Conservation (phyloP, 768 basidiomycete genomes). For the Epithele typhae region DNA sequence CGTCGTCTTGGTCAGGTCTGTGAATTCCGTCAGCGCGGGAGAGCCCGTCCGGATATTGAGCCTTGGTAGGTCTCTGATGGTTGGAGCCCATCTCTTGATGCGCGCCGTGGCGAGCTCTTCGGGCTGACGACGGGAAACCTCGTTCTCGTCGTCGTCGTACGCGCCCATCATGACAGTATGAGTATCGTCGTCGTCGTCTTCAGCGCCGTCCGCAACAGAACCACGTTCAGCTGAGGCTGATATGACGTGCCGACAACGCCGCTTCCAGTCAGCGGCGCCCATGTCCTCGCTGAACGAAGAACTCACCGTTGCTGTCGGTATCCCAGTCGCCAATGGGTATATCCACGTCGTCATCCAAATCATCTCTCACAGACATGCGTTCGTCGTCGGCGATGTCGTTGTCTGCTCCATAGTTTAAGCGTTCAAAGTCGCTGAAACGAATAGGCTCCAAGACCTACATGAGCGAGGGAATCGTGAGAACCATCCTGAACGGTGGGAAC, state of each 20-base stretch:
- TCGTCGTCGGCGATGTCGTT: no score
- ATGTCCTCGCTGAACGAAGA: no score
- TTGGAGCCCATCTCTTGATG: no score
- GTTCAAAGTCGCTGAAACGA: background rate
- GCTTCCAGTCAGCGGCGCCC: no score
- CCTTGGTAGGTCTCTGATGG: no score
- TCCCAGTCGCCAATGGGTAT: background rate
- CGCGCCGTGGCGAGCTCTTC: no score
- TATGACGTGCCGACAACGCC: no score
- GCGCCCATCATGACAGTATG: background rate
- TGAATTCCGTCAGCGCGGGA: background rate
- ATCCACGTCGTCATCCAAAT: background rate
- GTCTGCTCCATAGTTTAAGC: no score
- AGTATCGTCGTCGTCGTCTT: constrained; percentile 4
- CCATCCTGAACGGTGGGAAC: background rate
- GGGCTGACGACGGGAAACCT: background rate
- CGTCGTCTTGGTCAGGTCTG: background rate
- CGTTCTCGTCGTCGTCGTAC: background rate
- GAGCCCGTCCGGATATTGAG: no score
- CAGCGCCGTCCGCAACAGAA: constrained; percentile 2
- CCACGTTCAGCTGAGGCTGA: constrained; percentile 7
- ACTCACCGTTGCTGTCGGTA: constrained; percentile 11
- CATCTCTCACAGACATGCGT: no score
- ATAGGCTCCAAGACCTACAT: constrained; percentile 43
- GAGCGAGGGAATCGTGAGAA: constrained; percentile 17